Base-by-base conservation (phyloP, 2,329 filamentous ascomycete genomes). In the Pseudocercospora cruenta region DNA sequence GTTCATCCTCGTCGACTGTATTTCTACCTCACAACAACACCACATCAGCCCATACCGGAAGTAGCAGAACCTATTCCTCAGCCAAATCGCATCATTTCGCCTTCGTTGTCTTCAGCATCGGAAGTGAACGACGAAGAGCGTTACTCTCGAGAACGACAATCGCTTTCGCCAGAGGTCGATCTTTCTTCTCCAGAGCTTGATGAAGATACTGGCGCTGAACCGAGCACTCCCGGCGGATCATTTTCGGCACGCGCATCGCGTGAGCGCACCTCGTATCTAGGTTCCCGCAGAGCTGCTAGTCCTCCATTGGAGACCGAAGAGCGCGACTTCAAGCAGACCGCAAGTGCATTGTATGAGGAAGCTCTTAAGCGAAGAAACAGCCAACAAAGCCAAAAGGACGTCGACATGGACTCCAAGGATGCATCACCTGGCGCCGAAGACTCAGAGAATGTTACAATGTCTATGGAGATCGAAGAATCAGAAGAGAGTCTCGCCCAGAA, bases 241-340 rank as follows among this genome's bases (percentile, higher is more conserved):
- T 91, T 91, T 73, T 86, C 89, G 7, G 79, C 73, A 51, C 80
- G 80, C 33, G 73, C 75, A 69, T 68, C 76, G 36, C 74, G 77
- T 49, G 74, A 78, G 19, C 78, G 82, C 60, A 77, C 80, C 51
- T 81, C 80, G 67, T 81, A 85, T 60, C 78, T 82, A 58, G 86
- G 90, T 72, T 88, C 87, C 68, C 85, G 88, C 67, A 88, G 91
- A 66, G 91, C 90, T n/a, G 88, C 91, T 24, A 95, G 92, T 69
- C 94, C 94, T 60, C 93, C 93, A 16, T 84, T 98, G 43, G 94
- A 98, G 81, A 93, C 91, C 74, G 94, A 98, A 73, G 94, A 98
- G 83, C 92, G 91, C 76, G 95, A 98, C 79, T 99, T 99, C 76
- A 97, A 94, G 6, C 92, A 96, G 80, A 98, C 94, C 1, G 95